Conservation (phyloP, 441 rosid genomes). For the Jatropha podagrica region DNA sequence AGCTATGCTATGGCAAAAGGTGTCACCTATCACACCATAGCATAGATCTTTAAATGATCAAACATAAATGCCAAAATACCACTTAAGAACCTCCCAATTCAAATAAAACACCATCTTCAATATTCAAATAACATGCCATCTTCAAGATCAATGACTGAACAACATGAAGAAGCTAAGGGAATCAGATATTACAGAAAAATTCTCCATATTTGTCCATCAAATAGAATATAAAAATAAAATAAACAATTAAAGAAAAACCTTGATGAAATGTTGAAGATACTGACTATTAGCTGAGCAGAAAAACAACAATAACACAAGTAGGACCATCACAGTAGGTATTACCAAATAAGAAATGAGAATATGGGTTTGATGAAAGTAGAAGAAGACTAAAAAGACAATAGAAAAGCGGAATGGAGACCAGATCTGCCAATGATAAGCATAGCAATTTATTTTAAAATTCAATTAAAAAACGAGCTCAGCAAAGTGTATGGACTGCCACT, state of each 20-base stretch:
- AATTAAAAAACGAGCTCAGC: not conserved
- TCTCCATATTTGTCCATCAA: not conserved
- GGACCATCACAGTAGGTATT: not conserved
- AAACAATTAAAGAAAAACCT: not conserved
- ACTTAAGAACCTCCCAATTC: not conserved
- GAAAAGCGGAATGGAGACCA: not conserved
- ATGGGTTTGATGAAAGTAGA: not conserved
- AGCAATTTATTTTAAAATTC: not conserved
- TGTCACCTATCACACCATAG: not conserved
- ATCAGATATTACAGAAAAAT: not conserved
- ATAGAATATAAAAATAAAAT: not conserved
- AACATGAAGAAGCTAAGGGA: not conserved
- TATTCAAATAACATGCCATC: not conserved
- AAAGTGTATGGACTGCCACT: not conserved
- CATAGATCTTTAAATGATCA: not conserved
- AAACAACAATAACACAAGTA: not conserved
- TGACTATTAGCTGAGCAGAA: not conserved
- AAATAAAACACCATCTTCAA: not conserved
- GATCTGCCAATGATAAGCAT: not conserved
- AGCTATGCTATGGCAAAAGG: not conserved
- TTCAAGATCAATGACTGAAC: not conserved
- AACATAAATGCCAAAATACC: too few species aligned
- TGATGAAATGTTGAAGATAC: not conserved
- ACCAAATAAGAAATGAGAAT: not conserved
- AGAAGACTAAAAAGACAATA: not conserved